Conservation (phyloP, 1,139 yeast genomes). For the Hyphopichia wangnamkhiaoensis region DNA sequence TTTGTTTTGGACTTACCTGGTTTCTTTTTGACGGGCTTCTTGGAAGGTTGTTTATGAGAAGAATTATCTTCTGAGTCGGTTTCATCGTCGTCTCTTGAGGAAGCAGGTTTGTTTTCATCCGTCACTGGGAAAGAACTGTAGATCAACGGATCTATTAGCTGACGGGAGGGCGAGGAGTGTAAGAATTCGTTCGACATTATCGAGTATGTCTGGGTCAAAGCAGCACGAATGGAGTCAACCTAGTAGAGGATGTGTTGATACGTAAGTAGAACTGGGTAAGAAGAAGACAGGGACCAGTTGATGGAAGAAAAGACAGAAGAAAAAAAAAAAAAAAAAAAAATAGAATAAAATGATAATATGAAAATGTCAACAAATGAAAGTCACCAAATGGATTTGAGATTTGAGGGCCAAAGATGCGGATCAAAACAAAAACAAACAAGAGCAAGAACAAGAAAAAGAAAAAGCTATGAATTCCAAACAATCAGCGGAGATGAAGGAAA, state of each 20-base stretch:
- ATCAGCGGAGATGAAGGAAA: no score
- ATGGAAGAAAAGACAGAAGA: background rate
- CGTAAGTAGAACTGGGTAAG: background rate
- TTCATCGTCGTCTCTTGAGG: slow-evolving; percentile 8
- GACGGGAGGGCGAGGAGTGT: slow-evolving; percentile 38
- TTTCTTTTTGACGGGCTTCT: slow-evolving; percentile 1
- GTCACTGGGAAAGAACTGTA: slow-evolving; percentile 12
- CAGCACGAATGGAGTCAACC: no score
- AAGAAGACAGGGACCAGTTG: background rate
- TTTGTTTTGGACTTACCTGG: background rate
- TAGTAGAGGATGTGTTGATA: no score
- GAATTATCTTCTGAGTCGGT: background rate
- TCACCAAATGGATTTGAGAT: background rate
- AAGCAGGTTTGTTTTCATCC: slow-evolving; percentile 12
- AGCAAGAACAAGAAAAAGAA: background rate
- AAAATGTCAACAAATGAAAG: background rate
- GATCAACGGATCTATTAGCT: slow-evolving; percentile 28
- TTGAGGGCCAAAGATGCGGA: background rate
- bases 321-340: background rate
- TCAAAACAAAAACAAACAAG: slow-evolving; percentile 1
- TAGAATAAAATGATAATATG: background rate
- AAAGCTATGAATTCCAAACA: background rate
- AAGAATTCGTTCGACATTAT: slow-evolving; percentile 35
- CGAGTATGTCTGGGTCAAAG: background rate
- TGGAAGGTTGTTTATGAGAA: no score